These are phyloP conservation scores for Botrytis sinoallii DNA, from an alignment of 2,329 filamentous ascomycete genomes.

Conservation along the genomic window DNA sequence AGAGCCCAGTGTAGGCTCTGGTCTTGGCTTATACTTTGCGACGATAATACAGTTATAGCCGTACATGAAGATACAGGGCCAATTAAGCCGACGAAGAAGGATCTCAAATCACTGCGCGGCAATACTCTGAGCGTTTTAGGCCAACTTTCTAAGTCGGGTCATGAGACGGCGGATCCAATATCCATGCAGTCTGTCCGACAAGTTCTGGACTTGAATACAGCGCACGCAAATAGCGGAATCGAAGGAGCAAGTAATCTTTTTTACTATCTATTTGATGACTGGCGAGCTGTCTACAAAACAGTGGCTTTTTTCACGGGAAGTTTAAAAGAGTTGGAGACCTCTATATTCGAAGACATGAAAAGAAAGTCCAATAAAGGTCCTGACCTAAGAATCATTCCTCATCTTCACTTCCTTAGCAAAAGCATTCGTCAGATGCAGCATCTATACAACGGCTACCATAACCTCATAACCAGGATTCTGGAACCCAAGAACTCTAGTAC, in stretches of 20 bases:
- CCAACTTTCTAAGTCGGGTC: constrained; percentile 55
- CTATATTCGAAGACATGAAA: constrained; percentile 35
- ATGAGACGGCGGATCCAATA: constrained; percentile 34
- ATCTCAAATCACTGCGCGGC: constrained; percentile 43
- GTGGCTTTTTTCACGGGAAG: constrained; percentile 47
- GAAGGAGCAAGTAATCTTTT: constrained; percentile 60
- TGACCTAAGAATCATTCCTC: constrained; percentile 53
- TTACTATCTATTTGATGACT: constrained; percentile 67
- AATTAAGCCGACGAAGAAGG: constrained; percentile 31
- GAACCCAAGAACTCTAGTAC: constrained; percentile 35
- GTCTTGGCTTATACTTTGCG: constrained; percentile 69
- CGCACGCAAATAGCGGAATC: constrained; percentile 32
- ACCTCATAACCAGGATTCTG: constrained; percentile 57
- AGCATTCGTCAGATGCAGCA: constrained; percentile 59
- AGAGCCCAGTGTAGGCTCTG: constrained; percentile 51
- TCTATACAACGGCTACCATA: constrained; percentile 58
- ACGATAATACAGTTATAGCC: constrained; percentile 67
- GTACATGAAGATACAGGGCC: constrained; percentile 57
- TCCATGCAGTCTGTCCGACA: constrained; percentile 36
- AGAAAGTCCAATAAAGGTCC: constrained; percentile 40
- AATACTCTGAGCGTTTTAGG: constrained; percentile 61
- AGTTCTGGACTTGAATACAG: constrained; percentile 35
- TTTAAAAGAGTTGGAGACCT: constrained; percentile 45
- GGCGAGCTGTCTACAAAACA: constrained; percentile 56
- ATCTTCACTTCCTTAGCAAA: constrained; percentile 57